phyloP scores from a whole-genome alignment of 352 stramenopile species.

The Elongisporangium prolatum region DNA sequence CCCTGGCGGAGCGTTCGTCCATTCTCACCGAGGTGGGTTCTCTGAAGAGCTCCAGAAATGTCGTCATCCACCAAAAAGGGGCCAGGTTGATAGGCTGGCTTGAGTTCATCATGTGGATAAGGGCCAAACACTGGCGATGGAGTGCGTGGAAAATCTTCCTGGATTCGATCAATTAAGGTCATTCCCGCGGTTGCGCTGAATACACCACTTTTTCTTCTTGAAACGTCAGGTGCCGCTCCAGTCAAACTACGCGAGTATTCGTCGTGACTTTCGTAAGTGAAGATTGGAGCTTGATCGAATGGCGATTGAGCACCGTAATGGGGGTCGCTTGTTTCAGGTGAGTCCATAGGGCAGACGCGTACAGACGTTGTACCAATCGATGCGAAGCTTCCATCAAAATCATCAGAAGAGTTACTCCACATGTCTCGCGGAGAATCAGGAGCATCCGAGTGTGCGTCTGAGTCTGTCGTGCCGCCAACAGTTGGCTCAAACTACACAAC shows the following conservation, averaged over 20 bases:
- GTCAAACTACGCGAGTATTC: neutral
- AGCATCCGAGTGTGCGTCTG: neutral
- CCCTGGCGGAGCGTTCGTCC: neutral
- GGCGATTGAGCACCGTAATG: neutral
- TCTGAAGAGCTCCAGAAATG: neutral
- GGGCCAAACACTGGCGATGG: slow-evolving; percentile 56
- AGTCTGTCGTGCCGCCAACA: neutral
- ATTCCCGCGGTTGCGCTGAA: slow-evolving; percentile 21
- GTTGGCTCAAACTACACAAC: neutral
- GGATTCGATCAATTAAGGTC: slow-evolving; percentile 68
- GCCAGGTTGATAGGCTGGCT: neutral
- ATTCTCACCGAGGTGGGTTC: neutral
- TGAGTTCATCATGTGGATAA: neutral
- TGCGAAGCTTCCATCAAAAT: slow-evolving; percentile 16
- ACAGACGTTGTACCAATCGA: neutral
- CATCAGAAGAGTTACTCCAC: slow-evolving; percentile 27
- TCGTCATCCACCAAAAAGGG: neutral
- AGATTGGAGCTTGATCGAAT: neutral
- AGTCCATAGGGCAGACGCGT: neutral
- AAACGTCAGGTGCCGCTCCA: neutral
- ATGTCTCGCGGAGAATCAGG: slow-evolving; percentile 11
- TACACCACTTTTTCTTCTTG: neutral
- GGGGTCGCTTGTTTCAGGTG: neutral
- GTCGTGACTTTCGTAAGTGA: neutral
- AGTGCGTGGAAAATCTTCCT: slow-evolving; percentile 76